Evolutionary conservation across 2,329 filamentous ascomycete species (phyloP).

Genomic region (Aspergillus sp.): DNA sequence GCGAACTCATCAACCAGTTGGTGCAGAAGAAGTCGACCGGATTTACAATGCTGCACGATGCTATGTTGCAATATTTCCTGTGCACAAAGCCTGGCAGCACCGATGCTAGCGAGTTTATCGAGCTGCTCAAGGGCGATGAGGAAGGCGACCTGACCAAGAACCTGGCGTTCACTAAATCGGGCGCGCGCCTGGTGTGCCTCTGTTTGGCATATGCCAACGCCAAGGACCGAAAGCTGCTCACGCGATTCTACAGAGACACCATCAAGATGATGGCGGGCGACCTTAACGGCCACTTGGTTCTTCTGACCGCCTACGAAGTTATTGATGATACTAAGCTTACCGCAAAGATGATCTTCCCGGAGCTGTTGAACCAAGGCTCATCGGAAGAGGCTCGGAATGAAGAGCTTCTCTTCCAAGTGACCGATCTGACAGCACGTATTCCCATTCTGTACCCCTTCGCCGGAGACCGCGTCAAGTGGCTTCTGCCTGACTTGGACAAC

Average conservation of each 20-base stretch:
- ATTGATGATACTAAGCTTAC: conserved; percentile 91
- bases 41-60: conserved; percentile 96
- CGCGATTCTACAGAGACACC: conserved; percentile 87
- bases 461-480: conserved; percentile 54
- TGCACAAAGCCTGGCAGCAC: conserved; percentile 71
- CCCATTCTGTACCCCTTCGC: conserved; percentile 79
- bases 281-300: conserved; percentile 68
- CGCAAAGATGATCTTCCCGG: conserved; percentile 78
- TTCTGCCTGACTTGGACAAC: conserved; percentile 61
- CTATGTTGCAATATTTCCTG: conserved; percentile 94
- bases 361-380: conserved; percentile 69
- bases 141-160: conserved; percentile 89
- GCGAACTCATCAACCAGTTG: conserved; percentile 83
- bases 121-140: conserved; percentile 87
- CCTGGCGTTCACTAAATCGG: conserved; percentile 89
- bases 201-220: conserved; percentile 78
- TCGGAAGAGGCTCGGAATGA: conserved; percentile 35
- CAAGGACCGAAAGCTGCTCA: conserved; percentile 86
- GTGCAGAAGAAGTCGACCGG: conserved; percentile 95
- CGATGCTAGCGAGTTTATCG: conserved; percentile 81
- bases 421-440: conserved; percentile 49
- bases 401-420: conserved; percentile 39
- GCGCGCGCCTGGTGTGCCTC: conserved; percentile 74
- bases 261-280: conserved; percentile 82
- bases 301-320: conserved; percentile 83